Base-by-base conservation (phyloP, 2,329 filamentous ascomycete species). In the Clonostachys rosea region DNA sequence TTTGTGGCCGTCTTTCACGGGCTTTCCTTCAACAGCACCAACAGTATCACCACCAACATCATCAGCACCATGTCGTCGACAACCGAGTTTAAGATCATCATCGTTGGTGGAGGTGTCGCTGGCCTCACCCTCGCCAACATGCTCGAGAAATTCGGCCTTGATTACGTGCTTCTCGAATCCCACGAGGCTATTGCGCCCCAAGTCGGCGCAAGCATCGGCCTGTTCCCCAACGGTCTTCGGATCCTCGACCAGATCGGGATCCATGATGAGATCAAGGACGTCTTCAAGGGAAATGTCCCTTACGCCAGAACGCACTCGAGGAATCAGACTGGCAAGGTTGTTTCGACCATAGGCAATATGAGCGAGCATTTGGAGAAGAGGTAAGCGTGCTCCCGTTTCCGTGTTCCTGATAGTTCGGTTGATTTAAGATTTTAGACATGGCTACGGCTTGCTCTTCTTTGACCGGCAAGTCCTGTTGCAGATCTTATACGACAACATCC, bases 181-280 rank as follows among this genome's bases (percentile, higher is more conserved):
- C 14, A 18, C 36, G 36, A 18, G 14, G 36, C 9, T 18, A 18
- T 39, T 11, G 36, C 36, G 4, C 36, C 36, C 2, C 14, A n/a
- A 18, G 36, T 39, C 36, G 36, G 36, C 7, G 36, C 36, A 18
- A 42, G 18, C 14, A 24, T 47, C 11, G 45, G n/a, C 10, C 10
- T 47, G 17, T 16, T 41, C 9, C 40, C 40, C n/a, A 42, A 42
- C 16, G 37, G 18, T 10, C 18, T 14, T 16, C 40, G 39, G 9
- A 37, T 47, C 10, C 40, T 47, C 5, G 45, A 47, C 17, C 45
- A 47, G 13, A 18, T 47, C 7, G 45, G 45, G 8, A 14, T 42
- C 30, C 34, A 33, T 16, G 40, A 47, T 10, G 40, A 35, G 30
- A 33, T 43, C 10, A 34, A n/a, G 36, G 14, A 39, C 7, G 36